Conservation (phyloP, 2,329 filamentous ascomycete genomes). For the Verticillium albo-atrum region DNA sequence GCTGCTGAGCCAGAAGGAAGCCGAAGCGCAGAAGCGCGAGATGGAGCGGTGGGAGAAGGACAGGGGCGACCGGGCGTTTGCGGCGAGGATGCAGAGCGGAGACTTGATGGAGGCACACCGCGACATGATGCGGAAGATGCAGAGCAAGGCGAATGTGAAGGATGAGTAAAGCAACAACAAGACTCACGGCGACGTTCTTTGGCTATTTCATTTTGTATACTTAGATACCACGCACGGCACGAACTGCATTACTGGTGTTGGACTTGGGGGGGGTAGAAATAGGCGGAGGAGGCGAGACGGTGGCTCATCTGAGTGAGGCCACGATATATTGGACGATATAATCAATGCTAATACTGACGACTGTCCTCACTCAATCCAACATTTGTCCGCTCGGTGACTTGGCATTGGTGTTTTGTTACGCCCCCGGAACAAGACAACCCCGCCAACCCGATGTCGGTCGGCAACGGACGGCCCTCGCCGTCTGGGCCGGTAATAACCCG, state of each 20-base stretch:
- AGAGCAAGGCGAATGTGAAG: conserved; percentile 38
- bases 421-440: neutral
- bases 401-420: neutral
- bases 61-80: conserved; percentile 58
- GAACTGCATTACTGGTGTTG: neutral
- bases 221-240: conserved; percentile 1
- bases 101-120: conserved; percentile 73
- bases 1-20: conserved; percentile 59
- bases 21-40: conserved; percentile 56
- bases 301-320: neutral
- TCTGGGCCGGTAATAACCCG: neutral
- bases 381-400: neutral
- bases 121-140: conserved; percentile 77
- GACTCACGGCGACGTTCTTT: neutral
- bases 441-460: neutral
- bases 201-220: neutral
- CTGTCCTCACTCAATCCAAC: neutral
- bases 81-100: conserved; percentile 71
- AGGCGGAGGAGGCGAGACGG: too few relatives aligned
- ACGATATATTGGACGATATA: neutral
- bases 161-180: neutral
- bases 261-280: neutral
- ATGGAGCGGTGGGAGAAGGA: conserved; percentile 53
- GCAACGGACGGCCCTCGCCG: neutral
- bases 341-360: neutral